Evolutionary conservation across 108 stramenopile genomes (phyloP).

Genomic region (Cylindrotheca fusiformis): DNA sequence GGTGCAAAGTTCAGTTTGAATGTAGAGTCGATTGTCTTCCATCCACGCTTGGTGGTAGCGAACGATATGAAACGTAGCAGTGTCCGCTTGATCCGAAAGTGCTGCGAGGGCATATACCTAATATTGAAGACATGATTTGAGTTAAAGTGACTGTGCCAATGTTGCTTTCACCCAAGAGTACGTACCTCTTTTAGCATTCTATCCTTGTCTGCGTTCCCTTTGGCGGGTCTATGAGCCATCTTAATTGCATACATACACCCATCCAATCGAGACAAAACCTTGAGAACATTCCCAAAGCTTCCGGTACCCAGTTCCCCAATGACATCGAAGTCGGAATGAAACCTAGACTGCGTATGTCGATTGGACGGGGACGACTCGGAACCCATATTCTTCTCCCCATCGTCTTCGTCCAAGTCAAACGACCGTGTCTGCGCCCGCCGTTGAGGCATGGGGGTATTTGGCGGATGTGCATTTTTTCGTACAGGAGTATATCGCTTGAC

Average conservation of each 20-base stretch:
- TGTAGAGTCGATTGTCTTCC: conserved; percentile 83
- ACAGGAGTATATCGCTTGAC: conserved; percentile 25
- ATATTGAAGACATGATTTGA: too few species aligned
- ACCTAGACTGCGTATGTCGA: conserved; percentile 52
- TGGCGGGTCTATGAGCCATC: conserved; percentile 67
- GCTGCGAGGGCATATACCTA: conserved; percentile 83
- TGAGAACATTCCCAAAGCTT: conserved; percentile 79
- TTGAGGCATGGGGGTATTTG: conserved; percentile 35
- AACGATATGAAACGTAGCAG: conserved; percentile 86
- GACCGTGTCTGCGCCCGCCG: not conserved
- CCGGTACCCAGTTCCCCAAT: conserved; percentile 75
- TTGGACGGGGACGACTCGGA: not conserved
- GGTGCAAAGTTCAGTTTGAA: conserved; percentile 82
- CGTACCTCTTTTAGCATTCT: conserved; percentile 81
- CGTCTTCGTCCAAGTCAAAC: conserved; percentile 11
- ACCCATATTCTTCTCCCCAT: conserved; percentile 1
- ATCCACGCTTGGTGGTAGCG: conserved; percentile 91
- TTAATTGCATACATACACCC: conserved; percentile 86
- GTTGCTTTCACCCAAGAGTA: not conserved
- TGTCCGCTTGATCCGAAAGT: conserved; percentile 68
- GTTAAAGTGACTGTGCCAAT: not conserved
- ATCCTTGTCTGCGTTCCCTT: conserved; percentile 59
- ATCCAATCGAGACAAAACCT: conserved; percentile 70
- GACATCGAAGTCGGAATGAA: conserved; percentile 73
- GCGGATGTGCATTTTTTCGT: conserved; percentile 14